Conservation (phyloP, 2,329 filamentous ascomycete species). For the Fusarium zealandicum region DNA sequence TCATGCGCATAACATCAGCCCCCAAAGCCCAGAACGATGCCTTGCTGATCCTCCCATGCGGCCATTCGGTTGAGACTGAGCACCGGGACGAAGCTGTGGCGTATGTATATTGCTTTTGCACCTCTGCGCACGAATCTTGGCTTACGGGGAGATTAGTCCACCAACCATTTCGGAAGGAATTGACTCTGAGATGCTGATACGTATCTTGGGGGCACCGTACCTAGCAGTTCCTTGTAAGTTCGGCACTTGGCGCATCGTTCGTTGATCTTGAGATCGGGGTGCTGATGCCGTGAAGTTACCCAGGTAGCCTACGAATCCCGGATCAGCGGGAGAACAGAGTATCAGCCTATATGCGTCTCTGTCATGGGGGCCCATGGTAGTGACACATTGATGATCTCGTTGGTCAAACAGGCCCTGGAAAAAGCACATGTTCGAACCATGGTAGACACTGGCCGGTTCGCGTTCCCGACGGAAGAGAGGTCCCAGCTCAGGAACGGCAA, state of each 20-base stretch:
- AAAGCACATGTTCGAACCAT: conserved; percentile 39
- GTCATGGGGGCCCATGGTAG: conserved; percentile 41
- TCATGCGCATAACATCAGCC: conserved; percentile 33
- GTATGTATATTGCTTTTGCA: conserved; percentile 34
- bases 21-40: conserved; percentile 27
- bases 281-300: conserved; percentile 37
- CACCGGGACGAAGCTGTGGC: conserved; percentile 40
- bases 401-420: conserved; percentile 42
- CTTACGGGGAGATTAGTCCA: conserved; percentile 37
- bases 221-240: conserved; percentile 48
- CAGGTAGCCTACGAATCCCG: conserved; percentile 44
- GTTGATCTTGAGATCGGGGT: background rate
- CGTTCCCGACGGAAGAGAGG: conserved; percentile 39
- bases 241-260: background rate
- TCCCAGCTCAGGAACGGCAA: background rate
- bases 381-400: conserved; percentile 39
- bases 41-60: conserved; percentile 44
- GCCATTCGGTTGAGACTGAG: conserved; percentile 17
- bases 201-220: conserved; percentile 43
- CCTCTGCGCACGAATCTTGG: conserved; percentile 2
- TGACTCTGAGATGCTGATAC: conserved; percentile 39
- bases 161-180: conserved; percentile 40
- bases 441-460: conserved; percentile 41
- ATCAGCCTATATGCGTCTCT: conserved; percentile 43
- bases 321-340: conserved; percentile 41